Base-by-base conservation (phyloP, 345 rosid species). In the Salix exigua region DNA sequence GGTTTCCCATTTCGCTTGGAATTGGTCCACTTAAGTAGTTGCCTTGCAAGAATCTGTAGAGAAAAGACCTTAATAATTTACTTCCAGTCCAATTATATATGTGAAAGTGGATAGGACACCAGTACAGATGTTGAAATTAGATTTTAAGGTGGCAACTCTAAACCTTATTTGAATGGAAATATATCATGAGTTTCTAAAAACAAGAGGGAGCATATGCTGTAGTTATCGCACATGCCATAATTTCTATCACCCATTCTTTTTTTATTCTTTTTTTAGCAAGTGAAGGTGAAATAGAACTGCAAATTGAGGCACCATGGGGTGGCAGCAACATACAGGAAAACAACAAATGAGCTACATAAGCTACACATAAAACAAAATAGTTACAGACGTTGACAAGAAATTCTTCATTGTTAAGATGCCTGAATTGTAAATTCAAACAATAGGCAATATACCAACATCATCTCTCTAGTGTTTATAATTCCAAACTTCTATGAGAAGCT, bases 11-110 rank as follows among this genome's bases (percentile, higher is more conserved):
- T 82, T 91, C 97, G 82, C 89, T 81, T 38, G 99, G 99, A 77
- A 95, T 87, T 13, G 71, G 61, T 58, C 91, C 98, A 66, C 91
- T 89, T 62, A 95, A 79, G 88, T 91, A 95, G 86, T 96, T 93
- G n/a, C 88, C 85, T 89, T 93, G 97, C 91, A 96, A 80, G 87
- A 75, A 88, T 82, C 98, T 96, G 90, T 62, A 81, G n/a, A 75
- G 5, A 84, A 38, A 77, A 42, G 35, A 74, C 31, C 70, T 18
- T 19, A 25, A 64, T 7, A 25, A 64, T 68, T 63, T 50, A 73
- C 78, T 64, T 61, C 21, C 11, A 30, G 68, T 61, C 38, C n/a
- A 50, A 25, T 21, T 72, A 66, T 23, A 5, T 12, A 62, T 8
- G 13, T 48, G 58, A 33, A 33, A n/a, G 19, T 6, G 40, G 19